phyloP scores from a whole-genome alignment of 2,329 filamentous ascomycete species.

The Parastagonospora avenae region DNA sequence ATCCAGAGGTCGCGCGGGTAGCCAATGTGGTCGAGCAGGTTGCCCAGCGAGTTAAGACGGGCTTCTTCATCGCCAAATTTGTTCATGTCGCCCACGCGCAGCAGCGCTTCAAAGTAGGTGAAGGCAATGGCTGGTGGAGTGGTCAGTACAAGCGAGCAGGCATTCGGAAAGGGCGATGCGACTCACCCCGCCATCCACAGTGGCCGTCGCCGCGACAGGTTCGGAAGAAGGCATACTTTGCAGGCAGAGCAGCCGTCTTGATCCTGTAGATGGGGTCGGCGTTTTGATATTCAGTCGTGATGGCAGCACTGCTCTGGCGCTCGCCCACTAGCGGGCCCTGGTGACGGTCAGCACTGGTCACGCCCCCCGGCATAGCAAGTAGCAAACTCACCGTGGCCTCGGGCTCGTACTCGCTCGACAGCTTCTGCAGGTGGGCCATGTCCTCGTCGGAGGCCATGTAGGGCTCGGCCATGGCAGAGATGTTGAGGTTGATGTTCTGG shows the following conservation, averaged over 20 bases:
- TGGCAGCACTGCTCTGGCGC: constrained; percentile 74
- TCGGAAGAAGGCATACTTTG: constrained; percentile 86
- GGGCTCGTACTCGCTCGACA: constrained; percentile 65
- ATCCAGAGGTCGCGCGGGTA: constrained; percentile 74
- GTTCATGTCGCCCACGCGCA: constrained; percentile 67
- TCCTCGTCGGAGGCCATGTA: constrained; percentile 57
- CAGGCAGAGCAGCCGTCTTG: constrained; percentile 83
- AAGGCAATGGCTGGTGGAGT: constrained; percentile 77
- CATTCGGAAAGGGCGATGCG: constrained; percentile 5
- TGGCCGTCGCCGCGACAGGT: constrained; percentile 91
- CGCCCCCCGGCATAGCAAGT: not conserved
- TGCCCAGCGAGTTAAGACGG: constrained; percentile 73
- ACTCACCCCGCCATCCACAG: constrained; percentile 95
- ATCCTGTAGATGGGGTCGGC: constrained; percentile 83
- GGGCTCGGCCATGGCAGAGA: constrained; percentile 46
- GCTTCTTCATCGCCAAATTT: constrained; percentile 72
- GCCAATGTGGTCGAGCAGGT: constrained; percentile 71
- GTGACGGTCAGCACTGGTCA: constrained; percentile 25
- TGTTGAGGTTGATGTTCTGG: constrained; percentile 28
- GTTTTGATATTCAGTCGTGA: constrained; percentile 85
- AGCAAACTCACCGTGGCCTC: constrained; percentile 59
- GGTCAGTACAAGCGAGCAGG: constrained; percentile 32
- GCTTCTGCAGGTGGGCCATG: constrained; percentile 65
- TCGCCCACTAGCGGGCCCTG: constrained; percentile 84
- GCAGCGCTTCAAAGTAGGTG: constrained; percentile 86